phyloP scores from a whole-genome alignment of 2,329 filamentous ascomycete species.

The Pyrenophora tritici-repentis region DNA sequence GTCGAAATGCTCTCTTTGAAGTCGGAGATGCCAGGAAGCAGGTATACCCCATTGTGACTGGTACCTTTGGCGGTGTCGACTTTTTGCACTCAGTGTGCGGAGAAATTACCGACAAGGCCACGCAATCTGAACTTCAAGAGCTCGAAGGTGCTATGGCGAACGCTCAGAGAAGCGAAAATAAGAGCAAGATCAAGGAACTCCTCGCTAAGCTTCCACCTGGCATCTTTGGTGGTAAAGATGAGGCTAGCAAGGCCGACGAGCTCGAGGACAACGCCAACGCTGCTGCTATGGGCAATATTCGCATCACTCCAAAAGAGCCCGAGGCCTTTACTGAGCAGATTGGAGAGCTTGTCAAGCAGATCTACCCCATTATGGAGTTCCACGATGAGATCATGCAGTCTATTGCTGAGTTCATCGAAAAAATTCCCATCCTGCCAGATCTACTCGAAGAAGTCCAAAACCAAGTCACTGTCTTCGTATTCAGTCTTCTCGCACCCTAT shows the following conservation, averaged over 20 bases:
- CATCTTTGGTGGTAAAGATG: slow-evolving; percentile 74
- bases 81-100: slow-evolving; percentile 87
- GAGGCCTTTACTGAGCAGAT: slow-evolving; percentile 84
- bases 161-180: slow-evolving; percentile 66
- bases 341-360: slow-evolving; percentile 72
- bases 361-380: slow-evolving; percentile 89
- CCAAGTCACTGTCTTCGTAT: slow-evolving; percentile 86
- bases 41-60: slow-evolving; percentile 84
- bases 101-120: slow-evolving; percentile 83
- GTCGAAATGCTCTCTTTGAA: slow-evolving; percentile 70
- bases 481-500: slow-evolving; percentile 87
- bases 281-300: slow-evolving; percentile 75
- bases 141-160: slow-evolving; percentile 79
- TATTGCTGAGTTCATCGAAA: slow-evolving; percentile 78
- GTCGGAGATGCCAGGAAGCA: slow-evolving; percentile 67
- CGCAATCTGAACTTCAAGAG: slow-evolving; percentile 87
- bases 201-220: slow-evolving; percentile 81
- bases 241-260: slow-evolving; percentile 76
- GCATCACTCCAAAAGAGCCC: slow-evolving; percentile 76
- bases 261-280: slow-evolving; percentile 76
- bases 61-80: slow-evolving; percentile 93
- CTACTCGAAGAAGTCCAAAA: slow-evolving; percentile 86
- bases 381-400: slow-evolving; percentile 85
- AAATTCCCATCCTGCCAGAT: slow-evolving; percentile 83
- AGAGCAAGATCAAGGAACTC: slow-evolving; percentile 76